phyloP scores from a whole-genome alignment of 306 rosid genomes.

The Lathyrus aphaca region DNA sequence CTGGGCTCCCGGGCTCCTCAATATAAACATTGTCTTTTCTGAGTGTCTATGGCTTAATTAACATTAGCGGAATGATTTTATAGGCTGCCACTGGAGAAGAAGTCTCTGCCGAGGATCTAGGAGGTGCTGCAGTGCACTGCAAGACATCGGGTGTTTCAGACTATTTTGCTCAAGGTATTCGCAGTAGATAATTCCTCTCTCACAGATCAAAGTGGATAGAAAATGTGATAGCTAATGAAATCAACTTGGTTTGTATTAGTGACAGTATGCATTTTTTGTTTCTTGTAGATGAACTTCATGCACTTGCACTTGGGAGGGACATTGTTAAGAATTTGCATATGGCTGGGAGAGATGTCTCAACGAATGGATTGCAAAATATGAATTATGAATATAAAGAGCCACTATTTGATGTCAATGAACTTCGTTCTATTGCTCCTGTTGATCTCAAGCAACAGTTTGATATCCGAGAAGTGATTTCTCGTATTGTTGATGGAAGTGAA shows the following conservation, averaged over 20 bases:
- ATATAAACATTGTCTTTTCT: background rate
- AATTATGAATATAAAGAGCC: conserved; percentile 66
- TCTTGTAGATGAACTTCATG: conserved; percentile 84
- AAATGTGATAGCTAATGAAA: conserved; percentile 7
- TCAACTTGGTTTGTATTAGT: background rate
- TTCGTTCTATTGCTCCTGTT: conserved; percentile 88
- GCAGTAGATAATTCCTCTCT: conserved; percentile 2
- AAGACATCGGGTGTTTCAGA: conserved; percentile 95
- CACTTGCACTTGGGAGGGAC: conserved; percentile 83
- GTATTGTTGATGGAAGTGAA: conserved; percentile 94
- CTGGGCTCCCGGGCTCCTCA: no score
- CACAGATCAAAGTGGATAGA: background rate
- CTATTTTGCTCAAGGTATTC: conserved; percentile 92
- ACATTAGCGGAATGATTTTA: conserved; percentile 38
- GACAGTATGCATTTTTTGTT: conserved; percentile 30
- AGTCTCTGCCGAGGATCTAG: conserved; percentile 90
- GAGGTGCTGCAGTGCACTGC: conserved; percentile 93
- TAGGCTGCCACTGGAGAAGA: conserved; percentile 99
- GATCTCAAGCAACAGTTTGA: conserved; percentile 91
- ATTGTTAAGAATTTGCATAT: conserved; percentile 87
- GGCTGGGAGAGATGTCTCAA: conserved; percentile 71
- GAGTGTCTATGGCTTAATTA: conserved; percentile 30
- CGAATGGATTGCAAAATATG: conserved; percentile 49
- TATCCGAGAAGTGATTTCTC: conserved; percentile 82
- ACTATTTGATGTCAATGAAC: conserved; percentile 69